Conservation (phyloP, 2,329 filamentous ascomycete species). For the Claviceps arundinis region DNA sequence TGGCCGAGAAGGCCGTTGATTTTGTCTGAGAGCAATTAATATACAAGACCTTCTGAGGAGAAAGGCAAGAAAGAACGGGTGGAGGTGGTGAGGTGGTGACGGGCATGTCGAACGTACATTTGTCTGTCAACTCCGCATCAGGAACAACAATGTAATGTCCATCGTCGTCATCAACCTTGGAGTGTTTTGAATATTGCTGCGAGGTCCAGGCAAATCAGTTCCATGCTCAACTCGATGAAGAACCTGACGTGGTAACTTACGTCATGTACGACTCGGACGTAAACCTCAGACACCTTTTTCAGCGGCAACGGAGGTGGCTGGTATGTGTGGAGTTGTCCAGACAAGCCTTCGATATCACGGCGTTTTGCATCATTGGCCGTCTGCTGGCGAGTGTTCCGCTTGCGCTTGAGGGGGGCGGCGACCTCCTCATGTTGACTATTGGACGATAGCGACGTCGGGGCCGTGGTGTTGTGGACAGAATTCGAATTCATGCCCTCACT, state of each 20-base stretch:
- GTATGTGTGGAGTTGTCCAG: conserved; percentile 65
- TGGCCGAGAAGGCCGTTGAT: conserved; percentile 85
- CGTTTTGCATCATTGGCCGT: conserved; percentile 71
- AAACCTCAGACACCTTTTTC: conserved; percentile 76
- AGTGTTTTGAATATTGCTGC: conserved; percentile 35
- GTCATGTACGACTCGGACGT: conserved; percentile 48
- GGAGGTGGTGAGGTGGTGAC: background rate
- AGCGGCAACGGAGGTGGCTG: conserved; percentile 76
- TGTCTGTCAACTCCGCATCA: conserved; percentile 71
- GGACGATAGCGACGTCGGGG: conserved; percentile 65
- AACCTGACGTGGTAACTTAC: conserved; percentile 31
- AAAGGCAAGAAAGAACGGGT: background rate
- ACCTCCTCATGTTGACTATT: conserved; percentile 50
- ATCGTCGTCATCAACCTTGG: conserved; percentile 89
- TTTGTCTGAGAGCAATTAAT: conserved; percentile 45
- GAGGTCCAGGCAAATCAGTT: conserved; percentile 5
- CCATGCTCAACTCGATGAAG: background rate
- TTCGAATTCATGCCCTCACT: conserved; percentile 76
- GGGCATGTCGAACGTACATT: conserved; percentile 53
- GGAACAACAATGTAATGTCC: conserved; percentile 92
- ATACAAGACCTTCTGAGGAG: background rate
- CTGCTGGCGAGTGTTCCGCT: conserved; percentile 64
- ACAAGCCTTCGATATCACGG: conserved; percentile 56
- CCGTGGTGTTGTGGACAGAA: conserved; percentile 71
- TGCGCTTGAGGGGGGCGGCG: conserved; percentile 73